phyloP scores from a whole-genome alignment of 1,284 basidiomycete species.

The Sphaerobolus stellatus region DNA sequence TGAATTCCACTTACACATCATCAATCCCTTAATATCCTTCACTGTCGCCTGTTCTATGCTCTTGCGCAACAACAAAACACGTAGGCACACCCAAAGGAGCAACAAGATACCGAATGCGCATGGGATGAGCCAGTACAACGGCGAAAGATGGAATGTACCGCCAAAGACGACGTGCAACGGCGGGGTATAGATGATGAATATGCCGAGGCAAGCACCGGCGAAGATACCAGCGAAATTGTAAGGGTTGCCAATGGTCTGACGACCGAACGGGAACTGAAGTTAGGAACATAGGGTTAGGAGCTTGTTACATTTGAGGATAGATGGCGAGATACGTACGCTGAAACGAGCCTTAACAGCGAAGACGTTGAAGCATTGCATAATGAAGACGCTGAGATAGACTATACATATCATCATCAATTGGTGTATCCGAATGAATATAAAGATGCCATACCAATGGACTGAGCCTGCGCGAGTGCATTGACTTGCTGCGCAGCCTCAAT shows the following conservation, averaged over 20 bases:
- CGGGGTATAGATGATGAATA: constrained; percentile 69
- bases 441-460: constrained; percentile 50
- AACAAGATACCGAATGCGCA: constrained; percentile 58
- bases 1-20: constrained; percentile 58
- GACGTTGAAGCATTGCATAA: constrained; percentile 67
- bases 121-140: constrained; percentile 69
- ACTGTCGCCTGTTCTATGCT: constrained; percentile 54
- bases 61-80: constrained; percentile 57
- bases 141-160: constrained; percentile 54
- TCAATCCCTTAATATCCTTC: constrained; percentile 63
- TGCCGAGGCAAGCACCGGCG: constrained; percentile 58
- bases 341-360: constrained; percentile 13
- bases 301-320: background rate
- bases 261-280: constrained; percentile 61
- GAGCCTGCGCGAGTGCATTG: constrained; percentile 58
- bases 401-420: background rate
- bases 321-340: constrained; percentile 25
- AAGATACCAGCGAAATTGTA: constrained; percentile 68
- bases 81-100: constrained; percentile 57
- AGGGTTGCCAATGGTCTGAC: constrained; percentile 52
- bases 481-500: constrained; percentile 51
- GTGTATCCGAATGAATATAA: background rate
- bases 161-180: constrained; percentile 68
- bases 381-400: constrained; percentile 68
- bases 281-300: background rate